Conservation (phyloP, 2,329 filamentous ascomycete species). For the Pseudocercospora ulei region DNA sequence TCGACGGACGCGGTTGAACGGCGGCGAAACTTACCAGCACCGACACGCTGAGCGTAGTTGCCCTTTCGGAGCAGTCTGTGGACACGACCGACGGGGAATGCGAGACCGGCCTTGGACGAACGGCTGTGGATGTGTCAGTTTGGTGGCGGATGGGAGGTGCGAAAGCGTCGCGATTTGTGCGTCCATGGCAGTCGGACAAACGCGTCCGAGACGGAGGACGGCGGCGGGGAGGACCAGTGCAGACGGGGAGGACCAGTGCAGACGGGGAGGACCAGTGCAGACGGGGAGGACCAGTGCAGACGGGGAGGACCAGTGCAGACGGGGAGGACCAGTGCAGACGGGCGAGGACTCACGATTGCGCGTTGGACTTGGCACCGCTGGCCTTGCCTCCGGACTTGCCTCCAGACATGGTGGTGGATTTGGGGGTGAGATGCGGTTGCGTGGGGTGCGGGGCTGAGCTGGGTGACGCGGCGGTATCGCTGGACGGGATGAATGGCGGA, state of each 20-base stretch:
- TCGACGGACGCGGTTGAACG: conserved; percentile 7
- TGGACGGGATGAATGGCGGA: conserved; percentile 34
- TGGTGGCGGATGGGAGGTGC: conserved; percentile 22
- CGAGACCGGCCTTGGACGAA: conserved; percentile 98
- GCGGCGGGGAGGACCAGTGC: too few species aligned
- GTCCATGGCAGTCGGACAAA: conserved; percentile 33
- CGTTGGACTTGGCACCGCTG: conserved; percentile 88
- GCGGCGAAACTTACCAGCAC: conserved; percentile 61
- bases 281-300: conserved; percentile 15
- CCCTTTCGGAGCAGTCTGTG: conserved; percentile 98
- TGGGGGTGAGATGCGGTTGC: conserved; percentile 33
- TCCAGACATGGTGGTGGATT: conserved; percentile 89
- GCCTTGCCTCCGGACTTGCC: conserved; percentile 99
- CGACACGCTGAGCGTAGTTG: conserved; percentile 99
- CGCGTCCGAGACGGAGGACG: conserved; percentile 43
- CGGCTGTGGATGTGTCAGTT: conserved; percentile 55
- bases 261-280: too few species aligned
- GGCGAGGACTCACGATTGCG: conserved; percentile 75
- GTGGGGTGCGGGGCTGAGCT: conserved; percentile 24
- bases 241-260: conserved; percentile 15
- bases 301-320: too few species aligned
- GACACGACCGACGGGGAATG: conserved; percentile 97
- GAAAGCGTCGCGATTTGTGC: too few species aligned
- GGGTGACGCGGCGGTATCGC: conserved; percentile 21
- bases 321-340: conserved; percentile 13